These are phyloP conservation scores for Candida pseudoglaebosa DNA, from an alignment of 805 yeast genomes.

Conservation along the genomic window DNA sequence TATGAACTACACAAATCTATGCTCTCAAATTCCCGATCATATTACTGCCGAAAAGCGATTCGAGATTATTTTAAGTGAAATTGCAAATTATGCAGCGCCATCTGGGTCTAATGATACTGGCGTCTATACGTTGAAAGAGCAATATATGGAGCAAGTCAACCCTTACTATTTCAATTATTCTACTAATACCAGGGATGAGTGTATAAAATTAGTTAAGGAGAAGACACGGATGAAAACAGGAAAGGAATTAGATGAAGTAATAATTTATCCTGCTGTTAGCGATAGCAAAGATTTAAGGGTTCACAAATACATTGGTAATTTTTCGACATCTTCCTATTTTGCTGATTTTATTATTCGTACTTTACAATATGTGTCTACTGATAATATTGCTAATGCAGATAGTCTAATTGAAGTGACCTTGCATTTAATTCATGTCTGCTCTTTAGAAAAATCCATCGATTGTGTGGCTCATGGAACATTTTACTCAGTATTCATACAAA, in stretches of 20 bases:
- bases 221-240: conserved; percentile 38
- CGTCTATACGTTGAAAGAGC: conserved; percentile 32
- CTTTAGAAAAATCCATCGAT: conserved; percentile 30
- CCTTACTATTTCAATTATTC: conserved; percentile 80
- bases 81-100: conserved; percentile 32
- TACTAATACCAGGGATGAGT: conserved; percentile 79
- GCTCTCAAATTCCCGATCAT: conserved; percentile 70
- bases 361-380: conserved; percentile 33
- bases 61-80: conserved; percentile 43
- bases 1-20: conserved; percentile 65
- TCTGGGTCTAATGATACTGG: conserved; percentile 34
- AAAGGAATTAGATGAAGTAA: conserved; percentile 44
- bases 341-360: conserved; percentile 50
- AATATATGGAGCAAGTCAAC: conserved; percentile 30
- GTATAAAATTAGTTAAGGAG: conserved; percentile 59
- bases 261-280: conserved; percentile 51
- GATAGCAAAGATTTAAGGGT: conserved; percentile 27
- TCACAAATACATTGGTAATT: conserved; percentile 44
- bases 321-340: conserved; percentile 53
- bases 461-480: conserved; percentile 27
- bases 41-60: conserved; percentile 68
- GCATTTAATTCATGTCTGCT: conserved; percentile 64
- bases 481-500: conserved; percentile 24
- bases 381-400: conserved; percentile 46
- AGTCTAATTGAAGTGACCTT: conserved; percentile 54